phyloP scores from a whole-genome alignment of 352 stramenopile species.

The Globisporangium okanoganense region DNA sequence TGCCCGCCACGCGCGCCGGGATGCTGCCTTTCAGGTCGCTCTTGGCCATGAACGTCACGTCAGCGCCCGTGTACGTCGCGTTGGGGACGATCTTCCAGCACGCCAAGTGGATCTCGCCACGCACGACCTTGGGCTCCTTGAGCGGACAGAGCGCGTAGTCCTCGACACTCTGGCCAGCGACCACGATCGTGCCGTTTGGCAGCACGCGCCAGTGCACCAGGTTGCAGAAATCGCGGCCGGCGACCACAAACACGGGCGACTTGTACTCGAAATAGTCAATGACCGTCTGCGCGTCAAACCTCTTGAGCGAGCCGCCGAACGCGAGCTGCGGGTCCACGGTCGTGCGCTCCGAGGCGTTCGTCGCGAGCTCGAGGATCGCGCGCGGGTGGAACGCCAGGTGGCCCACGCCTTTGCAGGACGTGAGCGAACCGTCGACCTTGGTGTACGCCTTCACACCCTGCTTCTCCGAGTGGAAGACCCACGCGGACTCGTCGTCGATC shows the following conservation, averaged over 20 bases:
- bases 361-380: constrained; percentile 46
- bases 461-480: constrained; percentile 70
- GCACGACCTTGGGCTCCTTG: constrained; percentile 69
- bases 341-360: constrained; percentile 46
- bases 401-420: constrained; percentile 48
- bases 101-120: constrained; percentile 56
- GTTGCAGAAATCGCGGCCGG: constrained; percentile 69
- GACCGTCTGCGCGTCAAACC: constrained; percentile 51
- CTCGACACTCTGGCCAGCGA: constrained; percentile 68
- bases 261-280: constrained; percentile 83
- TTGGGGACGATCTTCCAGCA: constrained; percentile 69
- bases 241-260: constrained; percentile 58
- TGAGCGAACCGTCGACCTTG: constrained; percentile 64
- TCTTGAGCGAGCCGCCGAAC: constrained; percentile 31
- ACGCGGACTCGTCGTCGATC: constrained; percentile 49
- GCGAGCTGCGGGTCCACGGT: constrained; percentile 57
- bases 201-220: constrained; percentile 69
- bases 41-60: constrained; percentile 70
- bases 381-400: constrained; percentile 49
- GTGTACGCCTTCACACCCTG: constrained; percentile 65
- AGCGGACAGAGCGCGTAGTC: constrained; percentile 46
- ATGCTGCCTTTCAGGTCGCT: constrained; percentile 73
- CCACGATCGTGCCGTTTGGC: constrained; percentile 53
- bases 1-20: constrained; percentile 53
- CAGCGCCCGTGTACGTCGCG: constrained; percentile 42